Conservation (phyloP, 768 basidiomycete species). For the Mycena epipterygia region DNA sequence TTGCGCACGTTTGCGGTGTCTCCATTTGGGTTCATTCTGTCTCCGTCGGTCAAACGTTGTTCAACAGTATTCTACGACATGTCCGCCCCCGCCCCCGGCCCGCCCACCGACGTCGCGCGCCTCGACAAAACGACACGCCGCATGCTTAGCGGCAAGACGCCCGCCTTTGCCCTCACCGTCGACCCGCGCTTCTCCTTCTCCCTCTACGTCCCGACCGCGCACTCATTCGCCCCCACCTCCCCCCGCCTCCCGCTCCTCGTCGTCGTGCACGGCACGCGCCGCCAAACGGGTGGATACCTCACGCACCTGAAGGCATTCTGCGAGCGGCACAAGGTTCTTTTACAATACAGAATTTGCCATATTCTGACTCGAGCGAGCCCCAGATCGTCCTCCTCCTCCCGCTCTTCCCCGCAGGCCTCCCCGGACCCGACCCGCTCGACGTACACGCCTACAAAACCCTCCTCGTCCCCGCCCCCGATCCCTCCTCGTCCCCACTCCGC, state of each 20-base stretch:
- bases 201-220: conserved; percentile 30
- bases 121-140: conserved; percentile 19
- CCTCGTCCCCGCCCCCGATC: conserved; percentile 22
- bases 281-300: conserved; percentile 31
- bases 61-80: no score
- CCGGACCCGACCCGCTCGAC: conserved; percentile 36
- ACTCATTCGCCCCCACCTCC: background rate
- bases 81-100: no score
- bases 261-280: conserved; percentile 38
- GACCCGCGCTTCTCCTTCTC: conserved; percentile 40
- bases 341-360: no score
- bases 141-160: conserved; percentile 30
- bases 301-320: conserved; percentile 28
- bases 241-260: conserved; percentile 34
- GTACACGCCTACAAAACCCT: conserved; percentile 39
- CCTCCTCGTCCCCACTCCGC: conserved; percentile 35
- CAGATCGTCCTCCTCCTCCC: conserved; percentile 33
- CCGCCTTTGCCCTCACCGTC: conserved; percentile 33
- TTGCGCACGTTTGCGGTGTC: no score
- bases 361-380: no score
- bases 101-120: no score
- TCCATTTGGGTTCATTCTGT: no score
- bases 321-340: no score
- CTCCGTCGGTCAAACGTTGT: no score
- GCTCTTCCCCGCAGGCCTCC: conserved; percentile 41